Conservation (phyloP, 2,329 filamentous ascomycete species). For the Diplodia scrobiculata region DNA sequence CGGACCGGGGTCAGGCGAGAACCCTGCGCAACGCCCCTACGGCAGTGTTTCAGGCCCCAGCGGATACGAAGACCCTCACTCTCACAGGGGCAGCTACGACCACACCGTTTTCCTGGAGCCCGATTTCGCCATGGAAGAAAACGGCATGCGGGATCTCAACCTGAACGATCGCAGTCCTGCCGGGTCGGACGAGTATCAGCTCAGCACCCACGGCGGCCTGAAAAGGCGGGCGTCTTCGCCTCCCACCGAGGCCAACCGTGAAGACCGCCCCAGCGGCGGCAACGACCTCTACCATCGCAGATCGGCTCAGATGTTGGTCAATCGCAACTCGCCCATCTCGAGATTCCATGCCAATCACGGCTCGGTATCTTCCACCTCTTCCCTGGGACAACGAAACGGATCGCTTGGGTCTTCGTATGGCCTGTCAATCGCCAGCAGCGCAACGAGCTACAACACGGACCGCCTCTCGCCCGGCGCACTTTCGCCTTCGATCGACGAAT, state of each 20-base stretch:
- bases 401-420: conserved; percentile 65
- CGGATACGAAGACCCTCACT: conserved; percentile 53
- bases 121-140: conserved; percentile 59
- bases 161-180: conserved; percentile 57
- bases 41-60: conserved; percentile 53
- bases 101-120: conserved; percentile 56
- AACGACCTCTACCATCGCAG: conserved; percentile 58
- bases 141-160: conserved; percentile 54
- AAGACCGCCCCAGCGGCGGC: conserved; percentile 50
- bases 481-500: conserved; percentile 61
- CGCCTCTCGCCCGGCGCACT: conserved; percentile 62
- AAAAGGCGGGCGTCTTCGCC: conserved; percentile 68
- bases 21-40: conserved; percentile 47
- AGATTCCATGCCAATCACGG: conserved; percentile 60
- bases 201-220: conserved; percentile 55
- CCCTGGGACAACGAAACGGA: conserved; percentile 60
- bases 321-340: conserved; percentile 57
- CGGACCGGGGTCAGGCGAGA: conserved; percentile 36
- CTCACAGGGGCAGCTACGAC: conserved; percentile 65
- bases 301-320: conserved; percentile 58
- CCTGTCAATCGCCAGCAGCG: conserved; percentile 64
- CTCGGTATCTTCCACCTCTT: conserved; percentile 66
- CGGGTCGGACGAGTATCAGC: conserved; percentile 49
- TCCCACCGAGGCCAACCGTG: conserved; percentile 57
- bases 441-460: conserved; percentile 65